Evolutionary conservation across 1,284 basidiomycete genomes (phyloP).

Genomic region (Ganoderma sinense): DNA sequence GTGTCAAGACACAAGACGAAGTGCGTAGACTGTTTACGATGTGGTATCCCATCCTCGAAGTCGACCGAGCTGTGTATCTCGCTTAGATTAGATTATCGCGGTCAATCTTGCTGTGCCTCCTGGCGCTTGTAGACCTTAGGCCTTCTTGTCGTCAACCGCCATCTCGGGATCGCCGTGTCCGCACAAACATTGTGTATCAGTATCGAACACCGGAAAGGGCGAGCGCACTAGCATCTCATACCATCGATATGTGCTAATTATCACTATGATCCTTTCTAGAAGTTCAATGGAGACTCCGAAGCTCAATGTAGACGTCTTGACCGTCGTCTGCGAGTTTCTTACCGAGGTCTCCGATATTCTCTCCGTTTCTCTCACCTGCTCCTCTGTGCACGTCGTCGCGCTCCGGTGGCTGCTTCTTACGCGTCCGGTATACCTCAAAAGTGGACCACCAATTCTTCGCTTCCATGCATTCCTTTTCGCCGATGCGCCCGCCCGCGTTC

Average conservation of each 20-base stretch:
- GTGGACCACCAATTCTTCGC: background rate
- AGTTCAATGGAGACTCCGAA: background rate
- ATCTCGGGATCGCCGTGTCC: background rate
- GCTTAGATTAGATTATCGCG: too few species aligned
- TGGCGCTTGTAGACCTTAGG: too few species aligned
- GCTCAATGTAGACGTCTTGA: background rate
- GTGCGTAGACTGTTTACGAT: too few species aligned
- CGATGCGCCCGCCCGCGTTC: background rate
- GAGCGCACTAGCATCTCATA: background rate
- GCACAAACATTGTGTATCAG: background rate
- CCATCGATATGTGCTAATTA: background rate
- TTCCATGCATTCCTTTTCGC: slow-evolving; percentile 1
- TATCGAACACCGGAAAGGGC: background rate
- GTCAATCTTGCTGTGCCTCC: too few species aligned
- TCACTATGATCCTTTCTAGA: background rate
- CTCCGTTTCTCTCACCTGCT: background rate
- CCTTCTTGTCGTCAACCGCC: too few species aligned
- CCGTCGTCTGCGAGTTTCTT: background rate
- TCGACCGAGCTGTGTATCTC: too few species aligned
- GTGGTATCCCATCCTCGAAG: too few species aligned
- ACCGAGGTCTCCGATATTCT: background rate
- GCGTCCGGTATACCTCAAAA: background rate
- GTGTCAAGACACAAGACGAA: too few species aligned
- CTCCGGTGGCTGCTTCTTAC: background rate
- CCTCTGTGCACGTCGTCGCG: background rate